Base-by-base conservation (phyloP, 331 rosid genomes). In the Cydonia oblonga region DNA sequence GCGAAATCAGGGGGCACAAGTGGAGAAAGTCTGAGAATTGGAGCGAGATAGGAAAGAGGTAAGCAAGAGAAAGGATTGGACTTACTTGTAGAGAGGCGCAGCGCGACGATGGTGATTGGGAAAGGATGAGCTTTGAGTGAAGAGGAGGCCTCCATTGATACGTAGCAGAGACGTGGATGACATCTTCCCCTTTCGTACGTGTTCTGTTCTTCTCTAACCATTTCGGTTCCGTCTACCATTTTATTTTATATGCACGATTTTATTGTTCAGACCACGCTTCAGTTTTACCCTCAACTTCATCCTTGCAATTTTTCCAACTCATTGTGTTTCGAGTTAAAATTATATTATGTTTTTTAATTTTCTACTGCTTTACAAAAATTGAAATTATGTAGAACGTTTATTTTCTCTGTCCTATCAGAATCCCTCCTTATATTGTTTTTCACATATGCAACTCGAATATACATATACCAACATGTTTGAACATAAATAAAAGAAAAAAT, bases 101-200 rank as follows among this genome's bases (percentile, higher is more conserved):
- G 86, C 63, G 52, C 30, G 79, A 77, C 38, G 79, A 77, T 25
- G 76, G 6, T 29, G 80, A 73, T 33, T 22, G 52, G 76, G 72
- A 61, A 77, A 51, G 62, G 69, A 23, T 52, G 78, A 51, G 35
- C 73, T 64, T n/a, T 28, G 72, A 69, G 81, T 49, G 57, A 57
- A 71, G 32, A 69, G 26, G 68, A 66, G 65, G 66, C 81, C 75
- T 74, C 73, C 66, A 70, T 75, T 85, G 70, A 78, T 71, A 44
- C 74, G 76, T 44, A 80, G 76, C 10, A 78, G 77, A 80, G 79
- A 44, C 69, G 78, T 76, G 70, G 86, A 85, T 30, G 88, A 85
- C 90, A 89, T 89, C 69, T 61, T 70, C 69, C 10, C 38, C 29
- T 33, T 40, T 26, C 73, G 53, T 49, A 19, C 70, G 52, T 66